Evolutionary conservation across 2,329 filamentous ascomycete species (phyloP).

Genomic region (Drechslerella dactyloides): DNA sequence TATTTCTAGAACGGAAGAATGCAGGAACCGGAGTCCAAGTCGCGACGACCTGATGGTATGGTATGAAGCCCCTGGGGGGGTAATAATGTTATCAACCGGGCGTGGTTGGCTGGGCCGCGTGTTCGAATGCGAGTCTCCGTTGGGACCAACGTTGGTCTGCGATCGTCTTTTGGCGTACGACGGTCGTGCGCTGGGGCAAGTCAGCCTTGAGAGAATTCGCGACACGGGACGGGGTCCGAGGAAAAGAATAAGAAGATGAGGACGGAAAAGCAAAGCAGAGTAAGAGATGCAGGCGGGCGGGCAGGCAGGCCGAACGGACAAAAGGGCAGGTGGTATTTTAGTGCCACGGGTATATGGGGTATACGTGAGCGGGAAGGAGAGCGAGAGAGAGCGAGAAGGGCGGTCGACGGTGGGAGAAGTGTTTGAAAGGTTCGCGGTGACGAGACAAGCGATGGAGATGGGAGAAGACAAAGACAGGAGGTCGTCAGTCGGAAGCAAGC

Average conservation of each 20-base stretch:
- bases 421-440: too few species aligned
- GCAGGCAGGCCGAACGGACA: conserved; percentile 8
- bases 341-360: conserved; percentile 18
- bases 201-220: conserved; percentile 10
- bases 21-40: background rate
- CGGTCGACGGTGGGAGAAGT: background rate
- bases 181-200: conserved; percentile 5
- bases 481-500: conserved; percentile 5
- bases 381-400: conserved; percentile 11
- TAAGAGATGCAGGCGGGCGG: too few species aligned
- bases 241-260: background rate
- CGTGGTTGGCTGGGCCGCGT: conserved; percentile 5
- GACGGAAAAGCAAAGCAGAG: too few species aligned
- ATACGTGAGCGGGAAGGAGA: conserved; percentile 1
- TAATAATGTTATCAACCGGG: background rate
- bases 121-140: background rate
- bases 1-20: background rate
- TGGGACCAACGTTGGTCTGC: background rate
- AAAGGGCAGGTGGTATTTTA: conserved; percentile 15
- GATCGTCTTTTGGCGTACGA: conserved; percentile 8
- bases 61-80: background rate
- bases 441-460: conserved; percentile 37
- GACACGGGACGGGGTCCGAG: background rate
- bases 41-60: background rate
- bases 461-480: conserved; percentile 23